Percentiles rank a stretch among this genome's conserved stretches.
These are phyloP conservation scores for Dentiscutata heterogama DNA, from an alignment of 371 early-diverging fungal species.

Conservation along the genomic window DNA sequence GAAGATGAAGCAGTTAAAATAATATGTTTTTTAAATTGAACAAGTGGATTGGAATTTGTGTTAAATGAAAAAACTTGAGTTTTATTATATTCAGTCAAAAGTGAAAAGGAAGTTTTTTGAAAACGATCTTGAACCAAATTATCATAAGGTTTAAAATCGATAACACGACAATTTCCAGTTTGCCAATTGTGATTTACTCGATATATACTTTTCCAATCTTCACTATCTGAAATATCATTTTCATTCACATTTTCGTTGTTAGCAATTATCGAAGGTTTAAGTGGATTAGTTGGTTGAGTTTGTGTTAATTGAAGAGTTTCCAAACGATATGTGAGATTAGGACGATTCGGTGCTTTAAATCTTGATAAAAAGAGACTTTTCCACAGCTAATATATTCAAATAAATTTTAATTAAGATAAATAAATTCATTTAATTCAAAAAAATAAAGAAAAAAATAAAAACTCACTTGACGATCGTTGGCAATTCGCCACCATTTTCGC, in stretches of 20 bases:
- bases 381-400: constrained; percentile 57
- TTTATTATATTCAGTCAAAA: neutral
- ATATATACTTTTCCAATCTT: constrained; percentile 59
- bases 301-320: constrained; percentile 34
- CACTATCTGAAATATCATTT: constrained; percentile 29
- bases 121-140: neutral
- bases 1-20: constrained; percentile 38
- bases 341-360: constrained; percentile 49
- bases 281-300: neutral
- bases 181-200: constrained; percentile 60
- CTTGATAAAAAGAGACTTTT: constrained; percentile 56
- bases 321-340: constrained; percentile 21
- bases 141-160: constrained; percentile 21
- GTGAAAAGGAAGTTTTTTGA: neutral
- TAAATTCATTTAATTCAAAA: neutral
- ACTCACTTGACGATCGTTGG: constrained; percentile 61
- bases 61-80: neutral
- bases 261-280: neutral
- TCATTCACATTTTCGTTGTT: neutral
- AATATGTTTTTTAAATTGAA: constrained; percentile 44
- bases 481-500: constrained; percentile 55
- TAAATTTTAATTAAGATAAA: neutral
- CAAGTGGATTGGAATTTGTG: constrained; percentile 42
- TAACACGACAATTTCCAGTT: constrained; percentile 50
- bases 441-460: neutral